A percentile compares a stretch with the other conserved stretches of the same genome.
These are phyloP conservation scores for Candida germanica DNA, from an alignment of 805 yeast species.

Conservation along the genomic window DNA sequence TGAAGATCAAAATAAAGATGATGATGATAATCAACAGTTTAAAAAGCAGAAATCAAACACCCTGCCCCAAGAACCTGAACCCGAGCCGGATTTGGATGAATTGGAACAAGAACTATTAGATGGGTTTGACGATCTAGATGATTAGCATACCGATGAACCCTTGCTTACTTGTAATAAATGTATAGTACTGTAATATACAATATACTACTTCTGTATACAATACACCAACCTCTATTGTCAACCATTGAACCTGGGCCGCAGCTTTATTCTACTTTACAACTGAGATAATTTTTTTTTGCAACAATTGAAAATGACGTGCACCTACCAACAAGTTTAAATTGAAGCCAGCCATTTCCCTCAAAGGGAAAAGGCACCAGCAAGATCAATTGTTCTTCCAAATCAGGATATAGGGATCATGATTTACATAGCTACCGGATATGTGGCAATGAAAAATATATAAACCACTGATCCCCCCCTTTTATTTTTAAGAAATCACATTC, in stretches of 20 bases:
- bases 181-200: constrained; percentile 8
- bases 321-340: background rate
- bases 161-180: no score
- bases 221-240: no score
- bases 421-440: background rate
- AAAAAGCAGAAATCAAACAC: constrained; percentile 1
- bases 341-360: constrained; percentile 1
- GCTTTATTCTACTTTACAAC: no score
- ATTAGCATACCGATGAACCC: no score
- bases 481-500: background rate
- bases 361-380: background rate
- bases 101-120: constrained; percentile 50
- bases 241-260: no score
- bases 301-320: background rate
- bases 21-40: constrained; percentile 1
- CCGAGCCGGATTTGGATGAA: constrained; percentile 37
- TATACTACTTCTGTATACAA: no score
- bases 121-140: constrained; percentile 36
- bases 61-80: background rate
- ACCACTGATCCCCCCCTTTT: background rate
- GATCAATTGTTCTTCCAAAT: background rate
- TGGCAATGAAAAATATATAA: background rate
- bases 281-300: no score
- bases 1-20: constrained; percentile 20
- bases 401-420: background rate